Base-by-base conservation (phyloP, 2,329 filamentous ascomycete species). In the Colletotrichum karsti region DNA sequence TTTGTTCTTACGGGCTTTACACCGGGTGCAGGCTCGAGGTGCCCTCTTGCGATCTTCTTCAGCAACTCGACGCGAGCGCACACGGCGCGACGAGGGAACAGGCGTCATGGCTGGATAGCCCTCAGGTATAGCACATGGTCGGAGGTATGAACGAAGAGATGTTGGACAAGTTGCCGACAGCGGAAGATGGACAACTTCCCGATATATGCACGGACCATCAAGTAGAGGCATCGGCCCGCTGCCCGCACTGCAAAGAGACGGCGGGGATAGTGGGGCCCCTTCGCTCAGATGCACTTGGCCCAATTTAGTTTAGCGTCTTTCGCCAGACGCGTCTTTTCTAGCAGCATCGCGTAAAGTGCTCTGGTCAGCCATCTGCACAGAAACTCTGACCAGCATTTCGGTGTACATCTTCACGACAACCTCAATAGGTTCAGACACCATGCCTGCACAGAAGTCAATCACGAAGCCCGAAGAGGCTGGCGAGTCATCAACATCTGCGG, bases 401-500 rank as follows among this genome's bases (percentile, higher is more conserved):
- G 26, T 48, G 42, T 48, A 28, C 22, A 63, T 12, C 41, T 20
- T 48, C 22, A 35, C 35, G 42, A 63, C 20, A 59, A 3, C 18
- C 53, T 13, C 33, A 5, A 48, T n/a, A 5, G 28, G 26, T 33
- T 26, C 18, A 4, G 42, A 35, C 10, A 62, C 13, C 22, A 71
- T 71, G 69, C 63, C 63, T 37, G 41, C 61, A 30, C 71, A 62
- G 62, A 89, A 88, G 86, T 79, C 85, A n/a, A 76, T 82, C 65
- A 78, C 81, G 67, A 86, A 85, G 73, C 71, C 78, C 42, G 85
- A 86, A 74, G 82, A 87, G 72, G 81, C 74, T 71, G 89, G 89
- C 77, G 89, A 91, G 74, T 90, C 89, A 5, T 90, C 89, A 15
- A 88, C 81, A 5, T 83, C 88, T 42, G 88, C 86, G 22, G 82